These are phyloP conservation scores for Sarocladium kiliense DNA, from an alignment of 2,329 filamentous ascomycete genomes.

Conservation along the genomic window DNA sequence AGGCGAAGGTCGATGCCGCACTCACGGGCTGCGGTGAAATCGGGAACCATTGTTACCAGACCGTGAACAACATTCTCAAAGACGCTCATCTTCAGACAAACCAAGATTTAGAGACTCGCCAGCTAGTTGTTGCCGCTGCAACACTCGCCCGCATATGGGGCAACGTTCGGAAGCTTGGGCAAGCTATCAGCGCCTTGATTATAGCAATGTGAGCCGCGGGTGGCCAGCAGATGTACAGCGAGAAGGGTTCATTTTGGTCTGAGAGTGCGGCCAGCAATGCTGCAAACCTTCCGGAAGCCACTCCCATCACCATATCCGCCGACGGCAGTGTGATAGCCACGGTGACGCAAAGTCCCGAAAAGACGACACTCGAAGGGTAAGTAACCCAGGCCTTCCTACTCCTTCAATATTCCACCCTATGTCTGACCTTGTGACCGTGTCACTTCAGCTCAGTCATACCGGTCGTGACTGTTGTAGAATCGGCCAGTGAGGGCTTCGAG, in stretches of 20 bases:
- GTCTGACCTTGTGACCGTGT: background rate
- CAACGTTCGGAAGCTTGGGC: background rate
- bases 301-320: background rate
- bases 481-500: background rate
- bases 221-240: background rate
- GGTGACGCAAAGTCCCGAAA: background rate
- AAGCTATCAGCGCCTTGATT: background rate
- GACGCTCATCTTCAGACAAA: background rate
- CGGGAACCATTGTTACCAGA: background rate
- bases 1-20: background rate
- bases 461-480: background rate
- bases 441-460: background rate
- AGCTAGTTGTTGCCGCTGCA: background rate
- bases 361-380: background rate
- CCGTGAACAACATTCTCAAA: background rate
- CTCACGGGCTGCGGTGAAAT: background rate
- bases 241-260: background rate
- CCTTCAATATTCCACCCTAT: background rate
- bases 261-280: background rate
- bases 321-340: background rate
- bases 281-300: background rate
- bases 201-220: background rate
- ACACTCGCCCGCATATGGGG: background rate
- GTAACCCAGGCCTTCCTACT: background rate
- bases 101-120: background rate